Base-by-base conservation (phyloP, 2,329 filamentous ascomycete species). In the Sclerotinia borealis region DNA sequence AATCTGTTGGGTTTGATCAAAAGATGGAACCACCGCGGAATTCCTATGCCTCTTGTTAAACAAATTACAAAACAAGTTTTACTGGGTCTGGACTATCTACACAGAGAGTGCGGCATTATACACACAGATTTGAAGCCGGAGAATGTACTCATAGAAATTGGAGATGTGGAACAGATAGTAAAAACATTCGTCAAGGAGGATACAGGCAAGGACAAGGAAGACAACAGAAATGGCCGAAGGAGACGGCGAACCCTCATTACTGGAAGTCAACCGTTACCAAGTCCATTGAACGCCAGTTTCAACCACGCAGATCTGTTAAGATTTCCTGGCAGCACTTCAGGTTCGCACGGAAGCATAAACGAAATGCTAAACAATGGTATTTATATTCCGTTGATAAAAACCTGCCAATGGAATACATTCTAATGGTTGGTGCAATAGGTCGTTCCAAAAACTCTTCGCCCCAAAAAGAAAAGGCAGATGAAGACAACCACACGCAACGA, bases 1-100 rank as follows among this genome's bases (percentile, higher is more conserved):
- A 98, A 98, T 74, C 78, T 98, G 68, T 80, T 98, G 60, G 93
- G 95, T 31, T 79, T 99, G 74, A 97, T 99, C 82, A 98, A 98
- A 85, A 88, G 91, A 72, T 98, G 93, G 93, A 97, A 98, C 76
- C 95, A 98, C 76, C 86, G 95, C 65, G 95, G 95, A 55, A 98
- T 99, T 64, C 95, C 95, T 49, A 96, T 96, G 88, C 85, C 91
- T 19, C 83, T 99, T 17, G 95, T 98, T 75, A 97, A 97, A 81
- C 95, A 98, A 77, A 99, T 99, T 77, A 96, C 95, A 36, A 98
- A 98, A 78, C 95, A 99, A 79, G 95, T 98, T 11, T 83, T 99
- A 54, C 85, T 99, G 34, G 95, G 95, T 47, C 82, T 99, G 67
- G 95, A 99, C 77, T 98, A 98, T 75, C 84, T 99, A 45, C 95